phyloP scores from a whole-genome alignment of 2,329 filamentous ascomycete species.

The Nakataea oryzae region DNA sequence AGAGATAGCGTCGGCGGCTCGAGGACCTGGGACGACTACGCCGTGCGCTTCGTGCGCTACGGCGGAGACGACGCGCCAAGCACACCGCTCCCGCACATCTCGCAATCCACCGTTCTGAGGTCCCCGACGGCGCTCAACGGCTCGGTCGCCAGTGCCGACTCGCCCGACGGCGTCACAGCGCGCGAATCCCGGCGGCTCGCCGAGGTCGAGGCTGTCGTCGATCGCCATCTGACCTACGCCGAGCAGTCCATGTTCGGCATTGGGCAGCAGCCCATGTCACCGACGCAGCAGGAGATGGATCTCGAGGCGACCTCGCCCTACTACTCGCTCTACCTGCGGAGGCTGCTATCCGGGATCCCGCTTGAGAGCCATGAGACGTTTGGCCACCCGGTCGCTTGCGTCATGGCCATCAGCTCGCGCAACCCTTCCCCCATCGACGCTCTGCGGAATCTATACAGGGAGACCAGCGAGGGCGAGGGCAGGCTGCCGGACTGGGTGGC shows the following conservation, averaged over 20 bases:
- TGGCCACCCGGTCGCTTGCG: slow-evolving; percentile 83
- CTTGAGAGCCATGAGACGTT: slow-evolving; percentile 85
- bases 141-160: neutral
- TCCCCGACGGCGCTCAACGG: neutral
- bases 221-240: slow-evolving; percentile 66
- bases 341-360: slow-evolving; percentile 69
- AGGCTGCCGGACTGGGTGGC: slow-evolving; percentile 78
- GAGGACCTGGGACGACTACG: slow-evolving; percentile 78
- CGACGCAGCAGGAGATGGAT: slow-evolving; percentile 28
- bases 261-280: slow-evolving; percentile 22
- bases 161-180: neutral
- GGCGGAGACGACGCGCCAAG: slow-evolving; percentile 46
- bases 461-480: slow-evolving; percentile 68
- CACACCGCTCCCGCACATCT: slow-evolving; percentile 21
- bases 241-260: slow-evolving; percentile 45
- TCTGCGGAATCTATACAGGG: slow-evolving; percentile 70
- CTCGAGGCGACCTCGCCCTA: slow-evolving; percentile 58
- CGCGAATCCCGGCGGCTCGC: slow-evolving; percentile 35
- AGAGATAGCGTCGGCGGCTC: slow-evolving; percentile 83
- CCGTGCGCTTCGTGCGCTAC: slow-evolving; percentile 72
- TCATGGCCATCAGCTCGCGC: slow-evolving; percentile 89
- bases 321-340: slow-evolving; percentile 74
- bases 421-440: slow-evolving; percentile 79
- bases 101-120: slow-evolving; percentile 5
- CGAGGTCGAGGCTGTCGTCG: slow-evolving; percentile 71